Evolutionary conservation across 2,329 filamentous ascomycete species (phyloP), one percentile per base, ranked within the genome.

Genomic region (Phaeosphaeriaceae sp.): DNA sequence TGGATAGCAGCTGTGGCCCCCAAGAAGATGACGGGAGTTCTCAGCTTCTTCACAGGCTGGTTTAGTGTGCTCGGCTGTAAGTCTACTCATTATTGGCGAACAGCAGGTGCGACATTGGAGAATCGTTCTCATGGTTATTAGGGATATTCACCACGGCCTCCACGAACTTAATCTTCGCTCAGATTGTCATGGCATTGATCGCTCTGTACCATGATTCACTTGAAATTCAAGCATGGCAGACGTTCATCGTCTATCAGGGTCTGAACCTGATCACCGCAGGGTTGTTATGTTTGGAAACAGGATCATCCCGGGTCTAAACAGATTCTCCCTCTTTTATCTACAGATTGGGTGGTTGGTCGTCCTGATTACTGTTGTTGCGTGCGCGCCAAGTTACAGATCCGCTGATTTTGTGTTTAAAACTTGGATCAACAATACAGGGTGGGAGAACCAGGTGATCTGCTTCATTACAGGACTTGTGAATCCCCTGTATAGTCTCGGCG

Each of bases 371-470:
- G 50, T 54, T 17, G 42, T 50, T 16, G 50, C 50, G 8, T 50
- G 42, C 35, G 50, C 50, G 12, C 50, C 50, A 18, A 50, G 46
- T 3, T 35, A 54, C 20, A 46, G 44, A 26, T 42, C 28, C 17
- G 20, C 50, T 21, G 38, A 50, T 13, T 54, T 54, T 18, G 50
- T 54, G n/a, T 54, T 54, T 34, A 38, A 41, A 13, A 54, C 46
- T n/a, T 54, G 46, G 46, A 54, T 54, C 29, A 54, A 54, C 33
- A 54, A 54, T 18, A 54, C 50, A 3, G 50, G 50, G 9, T 54
- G 50, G 50, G 26, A 50, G 26, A 47, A 54, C 30, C 42, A 54
- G 15, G 46, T 46, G 3, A 39, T 54, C 12, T 33, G 38, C 3
- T 54, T 54, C 18, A 35, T 39, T 18, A 42, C 46, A n/a, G 50